Conservation (phyloP, 78 protist species). For the Dictyostelium brefeldianum region DNA sequence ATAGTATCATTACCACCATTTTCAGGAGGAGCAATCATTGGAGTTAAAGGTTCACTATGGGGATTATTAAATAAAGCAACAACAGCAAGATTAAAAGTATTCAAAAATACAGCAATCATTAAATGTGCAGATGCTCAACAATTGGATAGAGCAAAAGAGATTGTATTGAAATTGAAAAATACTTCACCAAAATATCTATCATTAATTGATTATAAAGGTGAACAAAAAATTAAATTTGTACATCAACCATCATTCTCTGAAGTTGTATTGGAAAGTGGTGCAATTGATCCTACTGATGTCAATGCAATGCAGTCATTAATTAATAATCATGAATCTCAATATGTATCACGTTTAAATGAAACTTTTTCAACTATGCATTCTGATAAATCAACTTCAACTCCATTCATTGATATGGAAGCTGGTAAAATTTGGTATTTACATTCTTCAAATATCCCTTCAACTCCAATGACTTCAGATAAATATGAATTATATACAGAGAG, state of each 20-base stretch:
- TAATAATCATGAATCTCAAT: conserved; percentile 54
- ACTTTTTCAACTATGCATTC: conserved; percentile 14
- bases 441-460: conserved; percentile 42
- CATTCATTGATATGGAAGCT: conserved; percentile 53
- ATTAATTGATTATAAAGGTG: conserved; percentile 74
- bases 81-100: conserved; percentile 64
- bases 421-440: conserved; percentile 68
- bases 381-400: conserved; percentile 32
- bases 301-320: conserved; percentile 8
- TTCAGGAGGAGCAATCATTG: conserved; percentile 76
- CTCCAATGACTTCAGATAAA: conserved; percentile 71
- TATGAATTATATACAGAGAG: conserved; percentile 71
- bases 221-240: conserved; percentile 67
- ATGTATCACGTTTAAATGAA: conserved; percentile 39
- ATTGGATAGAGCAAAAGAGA: conserved; percentile 78
- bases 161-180: conserved; percentile 69
- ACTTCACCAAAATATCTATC: conserved; percentile 71
- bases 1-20: conserved; percentile 49
- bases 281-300: not conserved
- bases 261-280: conserved; percentile 40
- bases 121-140: conserved; percentile 77
- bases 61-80: conserved; percentile 76
- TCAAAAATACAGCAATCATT: conserved; percentile 43
- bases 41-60: conserved; percentile 78
- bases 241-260: conserved; percentile 51